These are phyloP conservation scores for Yamadazyma sp. DNA, from an alignment of 1,139 yeast genomes.

Conservation along the genomic window DNA sequence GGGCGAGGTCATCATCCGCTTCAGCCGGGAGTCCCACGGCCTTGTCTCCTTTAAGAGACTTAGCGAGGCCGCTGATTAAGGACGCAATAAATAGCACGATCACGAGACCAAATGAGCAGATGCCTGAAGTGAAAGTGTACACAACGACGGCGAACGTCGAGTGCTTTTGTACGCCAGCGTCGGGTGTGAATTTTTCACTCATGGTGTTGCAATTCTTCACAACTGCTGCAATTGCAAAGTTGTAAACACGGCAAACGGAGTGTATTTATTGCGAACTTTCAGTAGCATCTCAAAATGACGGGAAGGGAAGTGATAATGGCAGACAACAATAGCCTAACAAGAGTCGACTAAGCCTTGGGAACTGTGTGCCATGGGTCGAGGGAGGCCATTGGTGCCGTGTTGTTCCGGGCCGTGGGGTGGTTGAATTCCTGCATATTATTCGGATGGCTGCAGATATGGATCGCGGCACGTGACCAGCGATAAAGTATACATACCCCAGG, in stretches of 20 bases:
- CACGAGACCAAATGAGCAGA: constrained; percentile 32
- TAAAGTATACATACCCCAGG: no score
- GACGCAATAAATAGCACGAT: constrained; percentile 25
- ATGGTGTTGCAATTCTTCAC: no score
- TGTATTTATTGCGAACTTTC: constrained; percentile 11
- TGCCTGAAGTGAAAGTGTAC: constrained; percentile 25
- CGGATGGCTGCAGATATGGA: no score
- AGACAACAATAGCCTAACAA: no score
- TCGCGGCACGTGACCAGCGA: no score
- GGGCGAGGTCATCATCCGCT: constrained; percentile 15
- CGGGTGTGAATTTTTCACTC: constrained; percentile 17
- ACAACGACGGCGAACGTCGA: constrained; percentile 18
- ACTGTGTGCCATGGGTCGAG: no score
- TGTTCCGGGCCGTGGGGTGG: no score
- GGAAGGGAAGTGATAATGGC: no score
- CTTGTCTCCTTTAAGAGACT: constrained; percentile 23
- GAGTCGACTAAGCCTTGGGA: no score
- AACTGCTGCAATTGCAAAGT: background rate
- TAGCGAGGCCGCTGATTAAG: constrained; percentile 25
- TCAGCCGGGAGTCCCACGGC: constrained; percentile 16
- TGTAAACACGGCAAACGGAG: background rate
- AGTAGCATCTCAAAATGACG: background rate
- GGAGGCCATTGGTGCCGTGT: no score
- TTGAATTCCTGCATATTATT: no score
- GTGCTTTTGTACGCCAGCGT: constrained; percentile 18